phyloP scores from a whole-genome alignment of 441 rosid genomes.

The Manihot esculenta region DNA sequence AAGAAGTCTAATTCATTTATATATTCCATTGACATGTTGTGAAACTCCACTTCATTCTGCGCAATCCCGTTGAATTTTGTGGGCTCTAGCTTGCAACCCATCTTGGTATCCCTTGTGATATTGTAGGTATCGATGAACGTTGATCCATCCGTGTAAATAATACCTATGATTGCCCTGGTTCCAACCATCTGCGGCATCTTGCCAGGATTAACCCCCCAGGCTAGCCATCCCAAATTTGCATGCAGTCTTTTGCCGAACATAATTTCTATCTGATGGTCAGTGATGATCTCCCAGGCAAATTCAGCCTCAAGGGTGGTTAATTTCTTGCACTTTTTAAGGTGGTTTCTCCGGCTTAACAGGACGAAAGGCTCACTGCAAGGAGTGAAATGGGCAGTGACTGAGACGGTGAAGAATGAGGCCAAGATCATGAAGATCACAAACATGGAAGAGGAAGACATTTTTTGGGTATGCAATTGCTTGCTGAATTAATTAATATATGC shows the following conservation, averaged over 20 bases:
- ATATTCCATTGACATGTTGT: constrained; percentile 1
- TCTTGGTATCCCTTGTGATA: constrained; percentile 35
- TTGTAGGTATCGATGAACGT: constrained; percentile 27
- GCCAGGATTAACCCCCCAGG: constrained; percentile 56
- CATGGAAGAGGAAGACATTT: constrained; percentile 17
- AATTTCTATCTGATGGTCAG: constrained; percentile 22
- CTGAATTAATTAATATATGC: too few species aligned
- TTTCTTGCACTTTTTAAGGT: constrained; percentile 35
- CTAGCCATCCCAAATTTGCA: constrained; percentile 41
- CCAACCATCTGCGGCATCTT: constrained; percentile 44
- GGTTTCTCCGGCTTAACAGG: background rate
- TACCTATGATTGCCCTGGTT: constrained; percentile 49
- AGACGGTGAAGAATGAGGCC: constrained; percentile 16
- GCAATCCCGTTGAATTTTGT: background rate
- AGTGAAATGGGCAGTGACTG: constrained; percentile 8
- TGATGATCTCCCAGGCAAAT: constrained; percentile 40
- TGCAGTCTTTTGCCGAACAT: constrained; percentile 27
- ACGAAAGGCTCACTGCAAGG: constrained; percentile 33
- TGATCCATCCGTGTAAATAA: constrained; percentile 29
- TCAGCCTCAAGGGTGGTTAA: constrained; percentile 42
- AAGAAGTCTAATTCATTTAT: background rate
- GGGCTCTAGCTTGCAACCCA: constrained; percentile 41
- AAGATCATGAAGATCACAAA: constrained; percentile 9
- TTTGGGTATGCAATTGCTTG: background rate
- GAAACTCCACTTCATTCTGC: constrained; percentile 25